These are phyloP conservation scores for Capniomyces stellatus DNA, from an alignment of 371 early-diverging fungal genomes.

Conservation along the genomic window DNA sequence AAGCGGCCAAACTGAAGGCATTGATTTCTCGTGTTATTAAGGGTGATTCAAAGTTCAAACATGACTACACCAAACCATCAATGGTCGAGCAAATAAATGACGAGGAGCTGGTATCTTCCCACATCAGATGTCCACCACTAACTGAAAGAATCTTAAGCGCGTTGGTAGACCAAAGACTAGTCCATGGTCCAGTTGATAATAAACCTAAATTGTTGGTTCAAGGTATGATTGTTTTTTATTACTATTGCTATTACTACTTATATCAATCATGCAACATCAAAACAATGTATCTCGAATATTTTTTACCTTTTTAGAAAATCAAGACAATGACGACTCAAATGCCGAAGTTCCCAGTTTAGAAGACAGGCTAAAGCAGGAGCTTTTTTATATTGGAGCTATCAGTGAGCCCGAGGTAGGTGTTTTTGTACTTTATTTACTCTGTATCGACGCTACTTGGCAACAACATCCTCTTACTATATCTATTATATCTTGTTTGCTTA, in stretches of 20 bases:
- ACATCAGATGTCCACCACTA: conserved; percentile 38
- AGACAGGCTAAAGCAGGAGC: conserved; percentile 60
- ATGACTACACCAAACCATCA: conserved; percentile 23
- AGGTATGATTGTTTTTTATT: conserved; percentile 5
- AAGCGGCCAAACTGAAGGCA: conserved; percentile 13
- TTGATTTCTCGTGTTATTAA: conserved; percentile 11
- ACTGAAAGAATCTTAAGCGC: conserved; percentile 54
- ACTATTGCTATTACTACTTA: no score
- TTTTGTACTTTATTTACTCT: neutral
- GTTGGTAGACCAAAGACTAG: conserved; percentile 40
- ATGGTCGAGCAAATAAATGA: conserved; percentile 28
- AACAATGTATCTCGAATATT: neutral
- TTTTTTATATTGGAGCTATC: conserved; percentile 58
- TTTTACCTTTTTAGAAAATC: neutral
- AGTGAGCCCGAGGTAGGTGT: conserved; percentile 47
- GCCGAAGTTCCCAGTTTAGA: conserved; percentile 31
- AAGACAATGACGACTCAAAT: neutral
- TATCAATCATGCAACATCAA: no score
- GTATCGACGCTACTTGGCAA: neutral
- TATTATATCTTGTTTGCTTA: conserved; percentile 3
- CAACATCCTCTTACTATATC: neutral
- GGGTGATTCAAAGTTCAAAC: conserved; percentile 11
- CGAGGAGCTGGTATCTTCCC: conserved; percentile 35
- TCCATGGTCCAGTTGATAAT: neutral
- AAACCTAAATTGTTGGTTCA: neutral